These are phyloP conservation scores for Colletotrichum sp. DNA, from an alignment of 2,329 filamentous ascomycete species.

Conservation along the genomic window DNA sequence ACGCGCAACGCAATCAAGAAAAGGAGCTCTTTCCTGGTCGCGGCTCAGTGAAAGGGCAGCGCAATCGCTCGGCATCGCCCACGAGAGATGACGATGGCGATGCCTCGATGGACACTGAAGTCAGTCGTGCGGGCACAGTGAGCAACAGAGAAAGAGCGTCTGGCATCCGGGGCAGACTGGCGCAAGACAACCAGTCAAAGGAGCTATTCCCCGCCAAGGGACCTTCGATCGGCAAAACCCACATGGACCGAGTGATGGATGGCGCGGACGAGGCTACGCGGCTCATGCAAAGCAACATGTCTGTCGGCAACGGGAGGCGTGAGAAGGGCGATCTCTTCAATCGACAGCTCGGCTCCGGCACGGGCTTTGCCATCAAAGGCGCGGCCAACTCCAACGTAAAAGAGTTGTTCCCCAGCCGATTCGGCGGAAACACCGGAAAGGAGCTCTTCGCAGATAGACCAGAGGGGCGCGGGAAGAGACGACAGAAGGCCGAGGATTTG, in stretches of 20 bases:
- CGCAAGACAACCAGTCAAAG: conserved; percentile 33
- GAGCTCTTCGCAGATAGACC: conserved; percentile 71
- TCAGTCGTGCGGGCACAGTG: conserved; percentile 28
- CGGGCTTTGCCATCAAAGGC: conserved; percentile 72
- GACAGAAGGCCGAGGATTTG: conserved; percentile 75
- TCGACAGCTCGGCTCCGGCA: conserved; percentile 45
- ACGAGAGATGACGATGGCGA: conserved; percentile 47
- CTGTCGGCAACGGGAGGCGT: conserved; percentile 37
- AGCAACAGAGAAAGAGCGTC: conserved; percentile 38
- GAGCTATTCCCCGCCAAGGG: conserved; percentile 45
- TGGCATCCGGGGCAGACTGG: conserved; percentile 37
- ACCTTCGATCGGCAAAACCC: conserved; percentile 36
- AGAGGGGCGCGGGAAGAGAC: conserved; percentile 60
- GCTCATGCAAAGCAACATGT: conserved; percentile 24
- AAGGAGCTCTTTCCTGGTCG: conserved; percentile 69
- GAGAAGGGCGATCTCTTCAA: conserved; percentile 50
- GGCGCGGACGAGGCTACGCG: conserved; percentile 26
- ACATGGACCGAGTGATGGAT: conserved; percentile 33
- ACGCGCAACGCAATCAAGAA: conserved; percentile 46
- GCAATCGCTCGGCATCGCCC: conserved; percentile 60
- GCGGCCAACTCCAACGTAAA: conserved; percentile 56
- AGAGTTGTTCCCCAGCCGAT: conserved; percentile 73
- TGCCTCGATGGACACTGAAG: conserved; percentile 36
- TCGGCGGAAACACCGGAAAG: conserved; percentile 65
- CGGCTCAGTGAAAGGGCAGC: conserved; percentile 26